Evolutionary conservation across 139 green algal species (phyloP).

Genomic region (Chlorella sorokiniana): DNA sequence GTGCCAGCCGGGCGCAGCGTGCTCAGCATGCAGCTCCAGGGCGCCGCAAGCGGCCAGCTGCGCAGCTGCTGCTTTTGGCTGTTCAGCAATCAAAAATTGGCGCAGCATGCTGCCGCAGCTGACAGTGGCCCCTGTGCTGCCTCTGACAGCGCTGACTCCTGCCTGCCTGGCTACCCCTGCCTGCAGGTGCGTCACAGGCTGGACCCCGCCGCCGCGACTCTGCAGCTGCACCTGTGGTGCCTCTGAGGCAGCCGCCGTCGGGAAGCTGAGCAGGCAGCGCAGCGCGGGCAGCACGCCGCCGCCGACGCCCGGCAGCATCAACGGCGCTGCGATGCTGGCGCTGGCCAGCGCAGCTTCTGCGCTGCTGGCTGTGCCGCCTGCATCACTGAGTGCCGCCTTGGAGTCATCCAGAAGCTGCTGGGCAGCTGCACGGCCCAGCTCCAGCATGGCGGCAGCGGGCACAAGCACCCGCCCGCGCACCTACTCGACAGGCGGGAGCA

Average conservation of each 20-base stretch:
- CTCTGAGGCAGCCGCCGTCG: too few species aligned
- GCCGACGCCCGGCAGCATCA: background rate
- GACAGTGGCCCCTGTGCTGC: too few species aligned
- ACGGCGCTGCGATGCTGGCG: constrained; percentile 20
- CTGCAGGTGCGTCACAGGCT: background rate
- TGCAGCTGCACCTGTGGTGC: background rate
- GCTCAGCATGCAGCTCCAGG: background rate
- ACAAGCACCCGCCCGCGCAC: constrained; percentile 60
- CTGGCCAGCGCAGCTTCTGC: background rate
- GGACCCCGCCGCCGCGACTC: background rate
- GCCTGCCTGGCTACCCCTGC: background rate
- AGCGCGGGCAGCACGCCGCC: background rate
- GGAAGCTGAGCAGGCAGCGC: background rate
- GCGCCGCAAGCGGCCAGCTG: background rate
- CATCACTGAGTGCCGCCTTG: background rate
- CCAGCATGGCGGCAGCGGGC: constrained; percentile 73
- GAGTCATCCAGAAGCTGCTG: background rate
- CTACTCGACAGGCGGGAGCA: background rate
- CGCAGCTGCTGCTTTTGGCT: background rate
- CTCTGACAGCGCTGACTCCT: too few species aligned
- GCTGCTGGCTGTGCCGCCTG: background rate
- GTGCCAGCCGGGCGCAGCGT: background rate
- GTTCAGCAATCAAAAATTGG: too few species aligned
- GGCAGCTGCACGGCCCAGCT: constrained; percentile 49
- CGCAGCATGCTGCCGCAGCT: background rate